Evolutionary conservation across 2,329 filamentous ascomycete genomes (phyloP).

Genomic region (Sporothrix protearum): DNA sequence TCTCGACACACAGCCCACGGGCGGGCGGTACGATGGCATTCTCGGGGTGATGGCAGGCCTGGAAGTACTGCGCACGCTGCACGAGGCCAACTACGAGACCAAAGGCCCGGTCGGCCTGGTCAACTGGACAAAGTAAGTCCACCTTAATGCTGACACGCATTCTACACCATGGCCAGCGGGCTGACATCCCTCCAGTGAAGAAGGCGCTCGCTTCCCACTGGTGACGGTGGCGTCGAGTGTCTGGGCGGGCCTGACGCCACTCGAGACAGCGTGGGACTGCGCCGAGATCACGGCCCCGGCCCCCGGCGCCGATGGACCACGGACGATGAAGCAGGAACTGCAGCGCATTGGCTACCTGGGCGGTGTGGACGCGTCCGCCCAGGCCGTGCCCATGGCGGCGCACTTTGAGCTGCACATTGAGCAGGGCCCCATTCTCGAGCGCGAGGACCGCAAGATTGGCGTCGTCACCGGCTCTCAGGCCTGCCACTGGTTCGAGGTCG

Average conservation of each 20-base stretch:
- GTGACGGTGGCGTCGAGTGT: conserved; percentile 72
- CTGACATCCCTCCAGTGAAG: conserved; percentile 59
- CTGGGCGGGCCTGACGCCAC: conserved; percentile 64
- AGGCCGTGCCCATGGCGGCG: conserved; percentile 62
- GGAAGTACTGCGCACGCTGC: conserved; percentile 65
- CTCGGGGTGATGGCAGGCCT: conserved; percentile 69
- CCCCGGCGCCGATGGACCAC: conserved; percentile 46
- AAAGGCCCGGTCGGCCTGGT: conserved; percentile 69
- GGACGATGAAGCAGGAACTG: conserved; percentile 64
- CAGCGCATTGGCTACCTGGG: conserved; percentile 70
- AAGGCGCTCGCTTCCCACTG: conserved; percentile 74
- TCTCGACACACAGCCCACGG: conserved; percentile 34
- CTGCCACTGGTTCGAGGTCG: conserved; percentile 69
- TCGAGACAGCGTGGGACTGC: conserved; percentile 58
- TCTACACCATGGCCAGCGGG: no score
- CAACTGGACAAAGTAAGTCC: conserved; percentile 67
- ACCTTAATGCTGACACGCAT: no score
- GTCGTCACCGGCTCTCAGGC: conserved; percentile 70
- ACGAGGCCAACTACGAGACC: conserved; percentile 65
- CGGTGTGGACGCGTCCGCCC: conserved; percentile 50
- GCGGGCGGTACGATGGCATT: conserved; percentile 73
- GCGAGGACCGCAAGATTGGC: conserved; percentile 59
- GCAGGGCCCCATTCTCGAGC: conserved; percentile 72
- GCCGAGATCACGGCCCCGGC: conserved; percentile 49
- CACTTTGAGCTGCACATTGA: conserved; percentile 86